Evolutionary conservation across 2,329 filamentous ascomycete genomes (phyloP).

Genomic region (Geosmithia morbida): DNA sequence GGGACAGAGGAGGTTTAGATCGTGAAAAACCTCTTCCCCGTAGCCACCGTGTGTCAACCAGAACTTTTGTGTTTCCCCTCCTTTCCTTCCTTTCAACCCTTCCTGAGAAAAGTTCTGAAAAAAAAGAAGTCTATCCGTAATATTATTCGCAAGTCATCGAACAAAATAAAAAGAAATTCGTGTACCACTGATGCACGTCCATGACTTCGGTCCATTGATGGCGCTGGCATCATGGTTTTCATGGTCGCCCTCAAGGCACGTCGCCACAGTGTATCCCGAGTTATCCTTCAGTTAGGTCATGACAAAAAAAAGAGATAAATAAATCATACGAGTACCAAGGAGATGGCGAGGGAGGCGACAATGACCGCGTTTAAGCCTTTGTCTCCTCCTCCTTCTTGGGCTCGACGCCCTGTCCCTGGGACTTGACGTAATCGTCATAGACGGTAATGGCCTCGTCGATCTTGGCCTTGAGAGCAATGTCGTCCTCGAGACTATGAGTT

Average conservation of each 20-base stretch:
- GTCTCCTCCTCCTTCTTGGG: slow-evolving; percentile 33
- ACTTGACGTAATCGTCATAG: slow-evolving; percentile 98
- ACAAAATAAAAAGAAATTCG: neutral
- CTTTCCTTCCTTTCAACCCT: slow-evolving; percentile 11
- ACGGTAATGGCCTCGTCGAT: slow-evolving; percentile 94
- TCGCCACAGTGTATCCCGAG: neutral
- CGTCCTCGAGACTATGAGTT: slow-evolving; percentile 66
- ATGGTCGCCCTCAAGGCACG: neutral
- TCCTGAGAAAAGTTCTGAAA: slow-evolving; percentile 18
- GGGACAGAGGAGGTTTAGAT: neutral
- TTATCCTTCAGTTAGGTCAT: slow-evolving; percentile 1
- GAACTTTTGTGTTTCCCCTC: slow-evolving; percentile 10
- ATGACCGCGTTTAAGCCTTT: slow-evolving; percentile 21
- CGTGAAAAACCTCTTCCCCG: neutral
- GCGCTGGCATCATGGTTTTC: neutral
- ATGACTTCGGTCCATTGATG: neutral
- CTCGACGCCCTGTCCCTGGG: slow-evolving; percentile 37
- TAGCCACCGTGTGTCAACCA: slow-evolving; percentile 6
- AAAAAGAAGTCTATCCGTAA: slow-evolving; percentile 25
- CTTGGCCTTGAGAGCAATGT: slow-evolving; percentile 79
- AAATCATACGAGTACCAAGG: slow-evolving; percentile 1
- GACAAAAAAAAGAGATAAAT: slow-evolving; percentile 14
- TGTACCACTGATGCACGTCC: neutral
- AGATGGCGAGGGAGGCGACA: neutral
- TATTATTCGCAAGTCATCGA: slow-evolving; percentile 2